Base-by-base conservation (phyloP, 371 early-diverging fungal genomes). In the Apophysomyces variabilis region DNA sequence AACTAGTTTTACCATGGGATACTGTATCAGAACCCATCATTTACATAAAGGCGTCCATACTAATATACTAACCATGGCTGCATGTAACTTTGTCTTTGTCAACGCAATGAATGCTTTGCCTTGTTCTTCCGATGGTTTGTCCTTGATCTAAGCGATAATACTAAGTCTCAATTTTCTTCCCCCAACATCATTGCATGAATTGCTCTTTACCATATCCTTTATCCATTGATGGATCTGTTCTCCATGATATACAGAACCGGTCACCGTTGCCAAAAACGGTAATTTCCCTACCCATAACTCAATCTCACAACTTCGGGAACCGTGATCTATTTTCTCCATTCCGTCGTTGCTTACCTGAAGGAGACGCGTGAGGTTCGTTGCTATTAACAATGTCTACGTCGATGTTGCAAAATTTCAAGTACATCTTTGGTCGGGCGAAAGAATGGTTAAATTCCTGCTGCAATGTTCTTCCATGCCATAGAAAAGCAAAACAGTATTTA, bases 291-390 rank as follows among this genome's bases (percentile, higher is more conserved):
- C 9, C 37, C 16, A 18, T 21, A 61, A 5, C 11, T n/a, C 21
- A 46, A 61, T 41, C 32, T 2, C 32, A 26, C 32, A 26, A 26
- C 32, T 26, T 26, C 32, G 32, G 32, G 32, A n/a, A 38, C 7
- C 50, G 36, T 4, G 14, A n/a, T 38, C n/a, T 36, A 7, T 18
- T 39, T 44, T 36, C 44, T 36, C 32, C 3, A 3, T 38, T 60
- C 18, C 39, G 9, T 41, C 21, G 46, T 32, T 32, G 32, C 37
- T 50, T 73, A 75, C 80, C 81, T 57, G 73, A 76, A 26, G 84
- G 84, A 21, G 81, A 79, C 43, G 78, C 66, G 32, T 71, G 69
- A 1, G 84, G 84, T 57, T 80, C 81, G 47, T 84, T 80, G 45
- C 75, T 74, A 32, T 75, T 66, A 18, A 69, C 39, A 7, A 74